Percentiles rank a stretch among this genome's conserved stretches.
phyloP scores from a whole-genome alignment of 208 protist genomes.

The Leptomonas seymouri region DNA sequence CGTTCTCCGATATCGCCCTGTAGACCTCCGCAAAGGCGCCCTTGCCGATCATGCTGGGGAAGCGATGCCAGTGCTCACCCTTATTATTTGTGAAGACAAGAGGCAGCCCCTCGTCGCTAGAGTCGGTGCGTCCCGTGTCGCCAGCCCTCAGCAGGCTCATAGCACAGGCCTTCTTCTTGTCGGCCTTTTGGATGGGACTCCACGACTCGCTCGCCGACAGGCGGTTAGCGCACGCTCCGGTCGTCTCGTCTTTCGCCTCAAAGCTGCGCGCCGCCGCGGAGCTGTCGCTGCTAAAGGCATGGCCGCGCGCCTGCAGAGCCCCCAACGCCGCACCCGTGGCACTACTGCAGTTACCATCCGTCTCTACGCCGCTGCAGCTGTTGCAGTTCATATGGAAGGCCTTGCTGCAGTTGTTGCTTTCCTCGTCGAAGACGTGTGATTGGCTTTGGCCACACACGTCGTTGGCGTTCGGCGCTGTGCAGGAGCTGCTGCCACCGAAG shows the following conservation, averaged over 20 bases:
- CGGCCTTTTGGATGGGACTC: not conserved
- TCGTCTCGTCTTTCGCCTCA: not conserved
- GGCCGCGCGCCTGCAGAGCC: not conserved
- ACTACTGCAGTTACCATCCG: not conserved
- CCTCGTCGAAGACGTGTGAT: constrained; percentile 7
- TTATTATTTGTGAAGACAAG: constrained; percentile 62
- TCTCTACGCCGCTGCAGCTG: not conserved
- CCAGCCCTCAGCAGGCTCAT: not conserved
- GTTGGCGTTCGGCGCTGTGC: not conserved
- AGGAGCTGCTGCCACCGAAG: constrained; percentile 16
- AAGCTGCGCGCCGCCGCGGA: constrained; percentile 4
- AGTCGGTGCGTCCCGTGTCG: constrained; percentile 1
- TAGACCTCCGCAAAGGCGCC: constrained; percentile 73
- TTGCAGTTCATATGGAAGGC: not conserved
- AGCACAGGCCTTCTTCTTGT: not conserved
- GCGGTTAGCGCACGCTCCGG: not conserved
- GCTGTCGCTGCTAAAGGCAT: not conserved
- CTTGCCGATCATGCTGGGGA: constrained; percentile 43
- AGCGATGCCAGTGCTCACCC: constrained; percentile 65
- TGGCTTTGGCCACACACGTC: not conserved
- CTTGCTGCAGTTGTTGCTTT: not conserved
- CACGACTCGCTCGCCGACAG: constrained; percentile 4
- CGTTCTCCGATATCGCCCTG: constrained; percentile 60
- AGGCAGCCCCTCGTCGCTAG: constrained; percentile 46
- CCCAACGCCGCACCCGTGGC: not conserved